Base-by-base conservation (phyloP, 225 moss, liverwort and hornwort species). In the Antitrichia curtipendula region DNA sequence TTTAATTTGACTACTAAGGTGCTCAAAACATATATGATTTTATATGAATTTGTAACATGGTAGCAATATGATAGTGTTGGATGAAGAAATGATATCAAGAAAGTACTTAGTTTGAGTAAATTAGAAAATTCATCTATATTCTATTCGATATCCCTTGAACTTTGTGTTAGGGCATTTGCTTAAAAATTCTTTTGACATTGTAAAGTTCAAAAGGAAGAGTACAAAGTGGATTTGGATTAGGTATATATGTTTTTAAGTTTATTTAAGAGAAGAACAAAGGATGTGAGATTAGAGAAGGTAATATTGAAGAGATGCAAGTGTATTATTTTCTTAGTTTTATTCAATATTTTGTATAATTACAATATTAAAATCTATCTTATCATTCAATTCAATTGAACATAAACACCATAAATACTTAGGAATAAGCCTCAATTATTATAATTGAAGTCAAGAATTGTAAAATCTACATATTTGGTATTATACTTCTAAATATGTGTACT, bases 291-390 rank as follows among this genome's bases (percentile, higher is more conserved):
- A 66, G n/a, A 38, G 2, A 38, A 66, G 7, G n/a, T n/a, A 7
- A 38, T 38, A n/a, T 12, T 21, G 4, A 66, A 38, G 12, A 21
- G 1, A 6, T 12, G 4, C 6, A 12, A 1, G 22, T 66, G 38
- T 12, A 22, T n/a, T 11, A 0, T n/a, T 66, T 66, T n/a, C 22
- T n/a, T 12, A 22, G 0, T 0, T 22, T 66, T 20, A 3, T 66
- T 66, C 6, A 6, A 66, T n/a, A 11, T 64, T n/a, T n/a, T 12
- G 6, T n/a, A n/a, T 21, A 66, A 66, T n/a, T 4, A 3, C 21
- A 66, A 12, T 66, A 38, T 22, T 21, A 4, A 66, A 22, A 66
- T 13, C n/a, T 21, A n/a, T 21, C 0, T 66, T 21, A 66, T n/a
- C n/a, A 21, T n/a, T n/a, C 12, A n/a, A 12, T 2, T n/a, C 4